Evolutionary conservation across 495 filamentous ascomycete species (phyloP), one percentile per base, ranked within the genome.

Genomic region (Talaromyces nanjingensis): DNA sequence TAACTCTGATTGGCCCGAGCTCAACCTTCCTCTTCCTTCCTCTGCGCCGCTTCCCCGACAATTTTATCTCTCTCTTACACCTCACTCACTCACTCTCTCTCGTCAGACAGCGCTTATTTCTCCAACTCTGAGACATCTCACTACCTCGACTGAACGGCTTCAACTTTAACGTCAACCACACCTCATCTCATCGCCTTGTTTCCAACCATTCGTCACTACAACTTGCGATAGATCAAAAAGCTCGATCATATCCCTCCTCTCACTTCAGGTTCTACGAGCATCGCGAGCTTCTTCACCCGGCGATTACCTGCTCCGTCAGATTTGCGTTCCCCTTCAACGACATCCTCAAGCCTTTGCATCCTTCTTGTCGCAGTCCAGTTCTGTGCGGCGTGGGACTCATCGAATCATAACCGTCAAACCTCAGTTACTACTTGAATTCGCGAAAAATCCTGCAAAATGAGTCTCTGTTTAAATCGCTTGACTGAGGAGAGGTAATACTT

Each of bases 391-490:
- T 6, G 42, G 1, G 14, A n/a, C n/a, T n/a, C 42, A 8, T 1
- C 16, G 0, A 2, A 47, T 1, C 16, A n/a, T 47, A 18, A 47
- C 2, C 0, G 9, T n/a, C 16, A 47, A 47, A 47, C 7, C 42
- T 39, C 34, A 14, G 12, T 3, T 14, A 14, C 11, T 39, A 39
- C 34, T 12, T 39, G 34, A 39, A 39, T 2, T 14, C 34, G 14
- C 34, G 9, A n/a, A 16, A 16, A 42, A 2, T 42, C 29, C 7
- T 47, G 52, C 67, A 70, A 67, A 22, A 97, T 97, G 93, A 88
- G 92, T 57, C 86, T 97, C 27, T 96, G 91, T 72, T 83, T 87
- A 70, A 96, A 94, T 72, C 87, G 93, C 37, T 81, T 98, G 18
- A 89, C 91, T 60, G 93, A 98, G 74, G 93, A 98, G 79, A 84